These are phyloP conservation scores for Hypoxylon rubiginosum DNA, from an alignment of 2,329 filamentous ascomycete species.

Conservation along the genomic window DNA sequence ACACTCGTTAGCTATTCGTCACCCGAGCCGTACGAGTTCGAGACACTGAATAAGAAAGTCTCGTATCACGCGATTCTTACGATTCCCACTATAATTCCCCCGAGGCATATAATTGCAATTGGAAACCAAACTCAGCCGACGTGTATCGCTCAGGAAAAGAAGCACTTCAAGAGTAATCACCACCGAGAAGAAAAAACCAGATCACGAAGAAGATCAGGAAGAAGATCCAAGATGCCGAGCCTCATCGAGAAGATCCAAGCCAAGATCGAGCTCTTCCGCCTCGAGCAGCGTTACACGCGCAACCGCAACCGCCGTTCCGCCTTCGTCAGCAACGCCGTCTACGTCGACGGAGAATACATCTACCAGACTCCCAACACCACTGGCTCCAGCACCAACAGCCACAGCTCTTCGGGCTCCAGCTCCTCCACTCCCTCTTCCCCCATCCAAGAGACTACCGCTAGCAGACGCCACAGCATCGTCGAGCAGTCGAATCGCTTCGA, in stretches of 20 bases:
- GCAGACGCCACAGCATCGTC: constrained; percentile 42
- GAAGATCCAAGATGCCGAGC: constrained; percentile 56
- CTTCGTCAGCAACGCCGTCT: constrained; percentile 89
- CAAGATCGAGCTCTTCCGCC: constrained; percentile 89
- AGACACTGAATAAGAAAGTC: constrained; percentile 12
- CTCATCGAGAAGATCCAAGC: constrained; percentile 72
- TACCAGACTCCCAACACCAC: constrained; percentile 76
- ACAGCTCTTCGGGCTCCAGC: neutral
- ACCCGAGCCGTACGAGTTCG: constrained; percentile 12
- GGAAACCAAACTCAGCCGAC: constrained; percentile 9
- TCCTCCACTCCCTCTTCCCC: constrained; percentile 47
- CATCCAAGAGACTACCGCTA: constrained; percentile 27
- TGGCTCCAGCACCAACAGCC: constrained; percentile 65
- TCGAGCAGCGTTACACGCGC: constrained; percentile 95
- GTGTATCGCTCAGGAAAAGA: neutral
- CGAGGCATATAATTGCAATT: constrained; percentile 18
- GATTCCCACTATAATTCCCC: constrained; percentile 4
- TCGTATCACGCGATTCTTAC: constrained; percentile 12
- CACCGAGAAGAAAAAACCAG: constrained; percentile 4
- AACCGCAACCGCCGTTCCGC: constrained; percentile 88
- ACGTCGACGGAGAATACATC: constrained; percentile 96
- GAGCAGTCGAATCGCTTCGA: constrained; percentile 44
- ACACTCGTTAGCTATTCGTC: constrained; percentile 13
- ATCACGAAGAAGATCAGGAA: neutral
- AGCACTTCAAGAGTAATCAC: neutral